Percentiles rank a stretch among this genome's conserved stretches.
Evolutionary conservation across 108 stramenopile species (phyloP).

Genomic region (Hondaea fermentalgiana): DNA sequence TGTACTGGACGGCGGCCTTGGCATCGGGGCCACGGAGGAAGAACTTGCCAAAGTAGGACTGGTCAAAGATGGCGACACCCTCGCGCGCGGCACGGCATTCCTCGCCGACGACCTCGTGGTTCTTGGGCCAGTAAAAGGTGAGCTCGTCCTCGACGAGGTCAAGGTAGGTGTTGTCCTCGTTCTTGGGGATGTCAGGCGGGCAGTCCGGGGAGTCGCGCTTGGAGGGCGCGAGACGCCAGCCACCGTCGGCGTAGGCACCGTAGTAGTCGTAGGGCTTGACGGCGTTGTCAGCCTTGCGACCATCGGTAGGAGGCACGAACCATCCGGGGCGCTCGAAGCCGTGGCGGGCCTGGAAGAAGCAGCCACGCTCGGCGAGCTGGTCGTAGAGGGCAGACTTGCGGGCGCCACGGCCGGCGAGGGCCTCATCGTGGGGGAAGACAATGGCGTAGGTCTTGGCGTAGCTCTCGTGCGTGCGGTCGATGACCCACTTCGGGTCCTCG

Average conservation of each 20-base stretch:
- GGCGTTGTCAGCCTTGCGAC: background rate
- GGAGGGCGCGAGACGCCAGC: background rate
- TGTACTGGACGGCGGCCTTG: background rate
- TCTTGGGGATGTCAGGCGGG: background rate
- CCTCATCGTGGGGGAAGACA: slow-evolving; percentile 25
- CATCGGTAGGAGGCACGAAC: background rate
- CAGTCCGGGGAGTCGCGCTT: background rate
- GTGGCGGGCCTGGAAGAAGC: slow-evolving; percentile 21
- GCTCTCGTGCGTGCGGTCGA: background rate
- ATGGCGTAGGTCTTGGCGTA: slow-evolving; percentile 25
- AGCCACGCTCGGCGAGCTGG: background rate
- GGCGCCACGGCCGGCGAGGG: slow-evolving; percentile 17
- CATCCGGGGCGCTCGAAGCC: slow-evolving; percentile 22
- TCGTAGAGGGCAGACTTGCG: slow-evolving; percentile 26
- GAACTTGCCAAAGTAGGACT: slow-evolving; percentile 36
- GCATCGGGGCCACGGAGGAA: slow-evolving; percentile 27
- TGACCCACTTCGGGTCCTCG: slow-evolving; percentile 10
- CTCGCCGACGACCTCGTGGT: slow-evolving; percentile 24
- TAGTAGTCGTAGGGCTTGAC: slow-evolving; percentile 15
- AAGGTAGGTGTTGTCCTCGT: background rate
- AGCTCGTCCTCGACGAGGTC: slow-evolving; percentile 6
- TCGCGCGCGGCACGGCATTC: slow-evolving; percentile 20
- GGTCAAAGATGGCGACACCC: slow-evolving; percentile 33
- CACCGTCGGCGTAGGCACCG: slow-evolving; percentile 22
- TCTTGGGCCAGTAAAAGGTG: slow-evolving; percentile 21